These are phyloP conservation scores for Spinacia oleracea DNA, from an alignment of 179 eudicot species.

Conservation along the genomic window DNA sequence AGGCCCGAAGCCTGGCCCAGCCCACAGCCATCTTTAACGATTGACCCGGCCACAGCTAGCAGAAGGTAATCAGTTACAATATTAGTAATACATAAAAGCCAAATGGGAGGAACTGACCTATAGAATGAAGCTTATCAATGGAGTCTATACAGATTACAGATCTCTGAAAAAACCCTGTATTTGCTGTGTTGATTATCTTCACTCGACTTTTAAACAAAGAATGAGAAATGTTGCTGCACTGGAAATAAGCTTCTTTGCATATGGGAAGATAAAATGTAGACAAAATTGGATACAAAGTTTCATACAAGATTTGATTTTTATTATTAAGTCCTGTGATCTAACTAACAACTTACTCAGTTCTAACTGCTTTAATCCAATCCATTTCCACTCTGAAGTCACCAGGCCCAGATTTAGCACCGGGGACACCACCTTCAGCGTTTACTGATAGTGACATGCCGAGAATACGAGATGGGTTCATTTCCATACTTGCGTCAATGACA, in stretches of 20 bases:
- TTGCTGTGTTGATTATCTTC: not conserved
- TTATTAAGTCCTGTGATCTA: not conserved
- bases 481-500: constrained; percentile 77
- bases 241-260: not conserved
- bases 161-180: not conserved
- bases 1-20: too few species aligned
- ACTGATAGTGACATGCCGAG: constrained; percentile 92
- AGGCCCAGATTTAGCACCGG: constrained; percentile 77
- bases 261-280: not conserved
- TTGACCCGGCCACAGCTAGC: too few species aligned
- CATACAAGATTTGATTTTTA: not conserved
- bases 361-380: constrained; percentile 91
- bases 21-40: too few species aligned
- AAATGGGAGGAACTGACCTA: too few species aligned
- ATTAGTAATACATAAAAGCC: too few species aligned
- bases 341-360: constrained; percentile 38
- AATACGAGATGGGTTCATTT: constrained; percentile 87
- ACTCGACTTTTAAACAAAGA: not conserved
- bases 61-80: too few species aligned
- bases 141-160: not conserved
- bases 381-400: constrained; percentile 86
- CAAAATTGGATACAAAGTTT: constrained; percentile 16
- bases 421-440: constrained; percentile 89
- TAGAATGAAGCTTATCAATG: too few species aligned
- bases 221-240: not conserved